Percentiles rank a stretch among this genome's conserved stretches.
Evolutionary conservation across 805 yeast species (phyloP).

Genomic region (Wickerhamia fluorescens): DNA sequence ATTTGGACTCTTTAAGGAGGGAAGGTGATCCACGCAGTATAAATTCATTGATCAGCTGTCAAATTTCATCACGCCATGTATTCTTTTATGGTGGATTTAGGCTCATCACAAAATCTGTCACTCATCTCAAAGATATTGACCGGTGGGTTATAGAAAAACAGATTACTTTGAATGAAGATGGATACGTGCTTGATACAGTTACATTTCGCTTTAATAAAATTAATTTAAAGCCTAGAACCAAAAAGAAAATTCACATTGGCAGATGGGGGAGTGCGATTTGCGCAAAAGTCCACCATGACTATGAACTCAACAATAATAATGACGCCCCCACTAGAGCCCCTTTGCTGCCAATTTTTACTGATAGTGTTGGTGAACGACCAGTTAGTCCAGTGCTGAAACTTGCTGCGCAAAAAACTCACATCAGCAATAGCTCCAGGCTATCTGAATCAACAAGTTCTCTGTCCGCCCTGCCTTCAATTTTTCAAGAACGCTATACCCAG

Average conservation of each 20-base stretch:
- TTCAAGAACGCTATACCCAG: no score
- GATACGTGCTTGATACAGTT: slow-evolving; percentile 51
- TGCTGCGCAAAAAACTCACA: no score
- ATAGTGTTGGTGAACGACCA: slow-evolving; percentile 4
- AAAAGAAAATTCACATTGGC: slow-evolving; percentile 15
- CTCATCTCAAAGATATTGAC: slow-evolving; percentile 15
- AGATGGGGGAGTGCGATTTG: slow-evolving; percentile 28
- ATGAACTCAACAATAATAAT: slow-evolving; percentile 5
- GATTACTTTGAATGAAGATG: slow-evolving; percentile 44
- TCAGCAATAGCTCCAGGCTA: no score
- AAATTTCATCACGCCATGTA: slow-evolving; percentile 48
- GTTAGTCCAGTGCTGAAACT: no score
- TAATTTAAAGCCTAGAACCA: slow-evolving; percentile 12
- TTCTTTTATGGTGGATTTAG: slow-evolving; percentile 69
- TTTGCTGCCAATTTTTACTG: slow-evolving; percentile 13
- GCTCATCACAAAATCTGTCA: slow-evolving; percentile 16
- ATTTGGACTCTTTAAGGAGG: slow-evolving; percentile 15
- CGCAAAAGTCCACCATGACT: slow-evolving; percentile 11
- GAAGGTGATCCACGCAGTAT: slow-evolving; percentile 50
- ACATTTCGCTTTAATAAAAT: slow-evolving; percentile 45
- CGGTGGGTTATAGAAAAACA: slow-evolving; percentile 36
- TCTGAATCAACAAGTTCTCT: no score
- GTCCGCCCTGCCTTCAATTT: no score
- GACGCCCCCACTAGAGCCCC: slow-evolving; percentile 9
- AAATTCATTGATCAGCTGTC: slow-evolving; percentile 40